A percentile compares a stretch with the other conserved stretches of the same genome.
Conservation (phyloP, 805 yeast species). For the Ogataea neopini region DNA sequence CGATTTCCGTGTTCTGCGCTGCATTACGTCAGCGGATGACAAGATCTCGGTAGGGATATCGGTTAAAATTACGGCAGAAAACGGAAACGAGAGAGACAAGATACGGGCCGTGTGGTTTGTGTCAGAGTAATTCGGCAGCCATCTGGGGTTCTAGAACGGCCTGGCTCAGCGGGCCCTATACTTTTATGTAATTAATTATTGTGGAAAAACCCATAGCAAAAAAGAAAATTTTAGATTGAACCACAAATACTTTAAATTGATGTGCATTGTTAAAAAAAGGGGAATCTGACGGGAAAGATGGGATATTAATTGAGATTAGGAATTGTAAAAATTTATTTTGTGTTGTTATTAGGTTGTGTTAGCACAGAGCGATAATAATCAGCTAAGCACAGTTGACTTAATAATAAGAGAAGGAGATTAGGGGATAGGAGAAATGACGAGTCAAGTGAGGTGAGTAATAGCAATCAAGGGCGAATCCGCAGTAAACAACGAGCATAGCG, state of each 20-base stretch:
- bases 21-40: background rate
- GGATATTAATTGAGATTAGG: too few species aligned
- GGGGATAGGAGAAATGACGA: conserved; percentile 2
- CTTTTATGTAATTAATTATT: too few species aligned
- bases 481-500: too few species aligned
- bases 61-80: background rate
- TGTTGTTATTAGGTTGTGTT: too few species aligned
- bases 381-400: too few species aligned
- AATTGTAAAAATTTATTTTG: background rate
- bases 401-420: too few species aligned
- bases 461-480: too few species aligned
- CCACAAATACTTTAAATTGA: background rate
- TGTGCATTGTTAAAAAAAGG: conserved; percentile 3
- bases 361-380: too few species aligned
- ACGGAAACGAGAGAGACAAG: background rate
- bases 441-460: conserved; percentile 7
- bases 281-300: conserved; percentile 4
- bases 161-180: too few species aligned
- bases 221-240: background rate
- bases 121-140: too few species aligned
- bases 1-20: background rate
- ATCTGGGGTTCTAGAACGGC: too few species aligned
- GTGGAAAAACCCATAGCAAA: background rate
- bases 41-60: conserved; percentile 2
- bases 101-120: too few species aligned